Evolutionary conservation across 768 basidiomycete species (phyloP).

Genomic region (Hebeloma cylindrosporum): DNA sequence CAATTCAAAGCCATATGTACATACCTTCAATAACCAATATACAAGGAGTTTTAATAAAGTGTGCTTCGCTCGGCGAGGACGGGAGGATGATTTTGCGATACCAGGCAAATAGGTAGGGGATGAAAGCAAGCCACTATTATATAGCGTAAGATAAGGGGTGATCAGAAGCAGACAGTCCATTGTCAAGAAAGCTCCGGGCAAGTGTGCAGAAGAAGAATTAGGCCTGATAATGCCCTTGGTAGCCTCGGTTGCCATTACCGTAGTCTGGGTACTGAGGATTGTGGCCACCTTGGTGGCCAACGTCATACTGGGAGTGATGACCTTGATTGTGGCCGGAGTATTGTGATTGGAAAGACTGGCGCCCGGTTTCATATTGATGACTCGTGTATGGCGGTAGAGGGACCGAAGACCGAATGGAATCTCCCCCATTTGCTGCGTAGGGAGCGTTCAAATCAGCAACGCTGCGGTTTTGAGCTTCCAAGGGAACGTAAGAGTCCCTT

Average conservation of each 20-base stretch:
- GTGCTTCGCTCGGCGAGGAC: too few relatives aligned
- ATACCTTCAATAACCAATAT: too few relatives aligned
- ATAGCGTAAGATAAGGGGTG: too few relatives aligned
- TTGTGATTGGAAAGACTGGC: neutral
- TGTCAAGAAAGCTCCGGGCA: too few relatives aligned
- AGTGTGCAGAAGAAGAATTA: too few relatives aligned
- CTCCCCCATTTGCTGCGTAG: neutral
- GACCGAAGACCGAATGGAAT: neutral
- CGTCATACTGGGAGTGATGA: conserved; percentile 1
- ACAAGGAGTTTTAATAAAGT: too few relatives aligned
- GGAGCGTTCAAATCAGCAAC: conserved; percentile 15
- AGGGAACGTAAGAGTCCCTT: conserved; percentile 32
- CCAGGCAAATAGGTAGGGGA: too few relatives aligned
- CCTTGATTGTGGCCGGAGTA: conserved; percentile 2
- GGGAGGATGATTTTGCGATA: too few relatives aligned
- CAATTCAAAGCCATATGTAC: too few relatives aligned
- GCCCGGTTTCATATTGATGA: neutral
- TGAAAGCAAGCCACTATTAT: too few relatives aligned
- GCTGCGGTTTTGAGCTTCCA: conserved; percentile 27
- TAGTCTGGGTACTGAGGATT: neutral
- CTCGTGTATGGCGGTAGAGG: conserved; percentile 5
- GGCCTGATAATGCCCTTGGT: neutral
- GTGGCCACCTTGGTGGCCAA: neutral
- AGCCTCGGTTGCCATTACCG: conserved; percentile 3
- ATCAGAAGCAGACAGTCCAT: too few relatives aligned